phyloP scores from a whole-genome alignment of 345 rosid species.

The Stellera chamaejasme region DNA sequence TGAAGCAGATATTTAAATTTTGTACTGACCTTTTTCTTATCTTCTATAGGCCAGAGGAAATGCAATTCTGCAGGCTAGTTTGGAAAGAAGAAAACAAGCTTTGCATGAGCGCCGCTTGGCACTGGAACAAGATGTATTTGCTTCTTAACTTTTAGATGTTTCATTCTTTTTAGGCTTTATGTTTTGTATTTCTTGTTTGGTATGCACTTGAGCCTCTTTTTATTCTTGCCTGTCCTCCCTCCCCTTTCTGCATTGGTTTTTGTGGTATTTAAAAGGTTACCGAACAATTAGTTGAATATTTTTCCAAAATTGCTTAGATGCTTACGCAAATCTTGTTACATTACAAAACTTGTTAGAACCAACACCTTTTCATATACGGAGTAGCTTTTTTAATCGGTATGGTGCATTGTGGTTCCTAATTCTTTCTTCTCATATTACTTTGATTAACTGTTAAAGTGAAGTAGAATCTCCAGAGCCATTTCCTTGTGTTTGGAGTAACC shows the following conservation, averaged over 20 bases:
- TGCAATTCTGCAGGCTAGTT: conserved; percentile 93
- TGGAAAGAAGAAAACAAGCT: conserved; percentile 99
- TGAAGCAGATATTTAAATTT: conserved; percentile 10
- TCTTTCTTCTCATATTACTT: no score
- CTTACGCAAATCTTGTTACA: no score
- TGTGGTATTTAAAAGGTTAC: no score
- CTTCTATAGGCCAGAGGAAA: conserved; percentile 82
- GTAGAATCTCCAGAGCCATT: no score
- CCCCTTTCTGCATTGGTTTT: background rate
- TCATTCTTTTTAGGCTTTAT: conserved; percentile 9
- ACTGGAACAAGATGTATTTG: conserved; percentile 92
- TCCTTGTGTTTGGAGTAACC: no score
- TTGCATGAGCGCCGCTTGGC: conserved; percentile 96
- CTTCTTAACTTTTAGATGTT: conserved; percentile 18
- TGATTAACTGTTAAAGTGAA: no score
- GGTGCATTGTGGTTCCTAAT: no score
- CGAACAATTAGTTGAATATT: no score
- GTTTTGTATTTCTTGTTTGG: background rate
- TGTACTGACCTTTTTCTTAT: conserved; percentile 17
- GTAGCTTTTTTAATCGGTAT: no score
- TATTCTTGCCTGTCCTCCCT: background rate
- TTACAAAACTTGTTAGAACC: no score
- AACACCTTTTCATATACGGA: no score
- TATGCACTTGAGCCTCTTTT: conserved; percentile 1
- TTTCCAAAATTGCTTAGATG: no score